Evolutionary conservation across 2,329 filamentous ascomycete genomes (phyloP).

Genomic region (Colletotrichum musicola): DNA sequence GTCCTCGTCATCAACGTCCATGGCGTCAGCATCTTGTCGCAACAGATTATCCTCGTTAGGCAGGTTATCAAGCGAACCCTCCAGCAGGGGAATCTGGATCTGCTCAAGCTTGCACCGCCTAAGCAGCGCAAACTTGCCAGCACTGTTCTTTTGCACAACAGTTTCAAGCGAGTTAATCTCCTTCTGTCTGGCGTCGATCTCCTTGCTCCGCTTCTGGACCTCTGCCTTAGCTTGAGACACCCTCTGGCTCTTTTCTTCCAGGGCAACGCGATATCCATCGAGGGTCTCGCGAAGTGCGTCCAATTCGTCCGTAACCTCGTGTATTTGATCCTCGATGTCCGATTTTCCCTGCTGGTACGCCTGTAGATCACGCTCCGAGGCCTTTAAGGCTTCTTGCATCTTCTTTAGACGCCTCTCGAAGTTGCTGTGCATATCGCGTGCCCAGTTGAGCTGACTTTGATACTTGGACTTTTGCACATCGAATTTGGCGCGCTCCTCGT

Average conservation of each 20-base stretch:
- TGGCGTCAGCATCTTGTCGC: conserved; percentile 84
- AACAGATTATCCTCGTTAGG: conserved; percentile 88
- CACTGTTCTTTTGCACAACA: conserved; percentile 86
- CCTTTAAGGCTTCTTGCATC: conserved; percentile 75
- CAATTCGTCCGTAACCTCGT: conserved; percentile 80
- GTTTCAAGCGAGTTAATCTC: conserved; percentile 84
- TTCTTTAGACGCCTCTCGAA: conserved; percentile 77
- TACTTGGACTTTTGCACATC: conserved; percentile 85
- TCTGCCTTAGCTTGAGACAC: conserved; percentile 84
- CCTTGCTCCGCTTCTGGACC: conserved; percentile 85
- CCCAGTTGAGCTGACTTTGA: conserved; percentile 71
- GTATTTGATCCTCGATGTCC: conserved; percentile 79
- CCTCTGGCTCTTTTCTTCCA: conserved; percentile 77
- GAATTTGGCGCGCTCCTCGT: conserved; percentile 88
- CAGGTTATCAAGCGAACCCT: conserved; percentile 84
- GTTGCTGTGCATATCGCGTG: conserved; percentile 63
- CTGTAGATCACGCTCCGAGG: conserved; percentile 77
- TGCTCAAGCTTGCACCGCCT: conserved; percentile 94
- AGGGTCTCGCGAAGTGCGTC: conserved; percentile 81
- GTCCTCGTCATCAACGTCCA: conserved; percentile 87
- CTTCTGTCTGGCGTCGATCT: conserved; percentile 80
- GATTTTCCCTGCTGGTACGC: conserved; percentile 79
- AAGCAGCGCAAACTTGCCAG: conserved; percentile 85
- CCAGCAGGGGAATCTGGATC: conserved; percentile 83
- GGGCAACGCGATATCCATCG: conserved; percentile 75